phyloP scores from a whole-genome alignment of 1,284 basidiomycete species.

The Boletus sp. region DNA sequence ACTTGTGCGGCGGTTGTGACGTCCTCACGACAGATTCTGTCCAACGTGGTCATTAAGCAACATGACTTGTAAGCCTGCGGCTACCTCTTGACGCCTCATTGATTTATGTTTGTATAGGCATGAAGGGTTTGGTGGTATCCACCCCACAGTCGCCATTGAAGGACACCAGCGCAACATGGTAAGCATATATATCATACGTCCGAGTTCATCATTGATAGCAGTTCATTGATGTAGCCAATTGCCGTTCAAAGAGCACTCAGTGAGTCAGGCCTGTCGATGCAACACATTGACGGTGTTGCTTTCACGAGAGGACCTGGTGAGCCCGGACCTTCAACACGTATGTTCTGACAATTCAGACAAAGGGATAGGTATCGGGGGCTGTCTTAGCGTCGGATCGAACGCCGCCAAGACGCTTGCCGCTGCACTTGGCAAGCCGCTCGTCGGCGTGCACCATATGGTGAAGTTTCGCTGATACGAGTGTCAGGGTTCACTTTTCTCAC shows the following conservation, averaged over 20 bases:
- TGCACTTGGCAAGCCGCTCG: constrained; percentile 73
- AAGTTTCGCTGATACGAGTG: constrained; percentile 20
- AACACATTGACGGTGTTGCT: constrained; percentile 83
- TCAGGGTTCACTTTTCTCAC: background rate
- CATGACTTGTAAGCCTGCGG: constrained; percentile 6
- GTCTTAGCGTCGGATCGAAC: constrained; percentile 76
- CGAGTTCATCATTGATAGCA: background rate
- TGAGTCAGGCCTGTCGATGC: constrained; percentile 61
- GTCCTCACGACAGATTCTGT: constrained; percentile 12
- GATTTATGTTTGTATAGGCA: constrained; percentile 47
- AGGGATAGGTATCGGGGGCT: constrained; percentile 71
- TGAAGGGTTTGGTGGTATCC: constrained; percentile 78
- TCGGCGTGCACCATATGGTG: constrained; percentile 96
- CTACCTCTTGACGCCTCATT: background rate
- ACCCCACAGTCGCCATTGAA: constrained; percentile 76
- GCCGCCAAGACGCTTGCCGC: constrained; percentile 84
- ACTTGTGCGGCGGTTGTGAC: constrained; percentile 16
- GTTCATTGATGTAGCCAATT: constrained; percentile 57
- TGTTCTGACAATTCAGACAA: background rate
- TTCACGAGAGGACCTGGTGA: constrained; percentile 89
- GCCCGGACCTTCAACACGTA: background rate
- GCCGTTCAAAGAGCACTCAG: constrained; percentile 71
- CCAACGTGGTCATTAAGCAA: constrained; percentile 16
- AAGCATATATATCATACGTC: background rate
- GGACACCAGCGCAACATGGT: constrained; percentile 76